Conservation (phyloP, 1,284 basidiomycete genomes). For the Ceratorhiza oryzae-sativae region DNA sequence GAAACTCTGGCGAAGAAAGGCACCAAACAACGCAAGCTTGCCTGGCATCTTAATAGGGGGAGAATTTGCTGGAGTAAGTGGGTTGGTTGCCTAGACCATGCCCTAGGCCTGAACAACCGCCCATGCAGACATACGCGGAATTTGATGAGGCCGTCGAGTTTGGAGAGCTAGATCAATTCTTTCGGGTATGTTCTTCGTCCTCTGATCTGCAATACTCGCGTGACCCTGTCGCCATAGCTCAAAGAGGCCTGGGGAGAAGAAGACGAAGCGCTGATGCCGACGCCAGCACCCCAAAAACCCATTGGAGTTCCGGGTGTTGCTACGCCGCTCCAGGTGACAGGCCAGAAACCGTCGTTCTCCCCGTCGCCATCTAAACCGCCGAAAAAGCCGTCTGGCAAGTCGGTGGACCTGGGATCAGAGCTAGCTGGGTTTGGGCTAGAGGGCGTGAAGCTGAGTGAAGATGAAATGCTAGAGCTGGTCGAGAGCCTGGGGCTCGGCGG, state of each 20-base stretch:
- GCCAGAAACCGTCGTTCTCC: slow-evolving; percentile 63
- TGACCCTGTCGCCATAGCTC: slow-evolving; percentile 47
- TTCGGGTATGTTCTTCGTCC: slow-evolving; percentile 53
- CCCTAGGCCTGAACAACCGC: slow-evolving; percentile 37
- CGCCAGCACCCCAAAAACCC: slow-evolving; percentile 59
- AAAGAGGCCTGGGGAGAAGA: slow-evolving; percentile 70
- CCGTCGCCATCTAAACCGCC: slow-evolving; percentile 51
- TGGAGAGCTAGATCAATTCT: slow-evolving; percentile 69
- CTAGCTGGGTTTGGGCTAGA: slow-evolving; percentile 69
- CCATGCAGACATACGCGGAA: slow-evolving; percentile 59
- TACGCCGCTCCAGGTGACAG: slow-evolving; percentile 73
- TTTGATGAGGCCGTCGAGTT: slow-evolving; percentile 83
- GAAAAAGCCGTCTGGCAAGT: slow-evolving; percentile 58
- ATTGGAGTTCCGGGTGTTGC: slow-evolving; percentile 80
- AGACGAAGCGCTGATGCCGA: slow-evolving; percentile 58
- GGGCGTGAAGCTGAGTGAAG: slow-evolving; percentile 77
- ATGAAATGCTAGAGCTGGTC: slow-evolving; percentile 71
- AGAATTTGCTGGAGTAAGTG: slow-evolving; percentile 63
- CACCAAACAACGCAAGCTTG: slow-evolving; percentile 82
- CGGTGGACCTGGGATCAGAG: slow-evolving; percentile 69
- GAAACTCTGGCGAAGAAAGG: slow-evolving; percentile 77
- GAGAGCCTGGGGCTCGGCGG: slow-evolving; percentile 74
- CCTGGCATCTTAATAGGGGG: slow-evolving; percentile 80
- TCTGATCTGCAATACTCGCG: background rate
- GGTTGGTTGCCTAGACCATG: slow-evolving; percentile 46